Conservation (phyloP, 176 grass and related monocot genomes). For the Saccharum officinarum region DNA sequence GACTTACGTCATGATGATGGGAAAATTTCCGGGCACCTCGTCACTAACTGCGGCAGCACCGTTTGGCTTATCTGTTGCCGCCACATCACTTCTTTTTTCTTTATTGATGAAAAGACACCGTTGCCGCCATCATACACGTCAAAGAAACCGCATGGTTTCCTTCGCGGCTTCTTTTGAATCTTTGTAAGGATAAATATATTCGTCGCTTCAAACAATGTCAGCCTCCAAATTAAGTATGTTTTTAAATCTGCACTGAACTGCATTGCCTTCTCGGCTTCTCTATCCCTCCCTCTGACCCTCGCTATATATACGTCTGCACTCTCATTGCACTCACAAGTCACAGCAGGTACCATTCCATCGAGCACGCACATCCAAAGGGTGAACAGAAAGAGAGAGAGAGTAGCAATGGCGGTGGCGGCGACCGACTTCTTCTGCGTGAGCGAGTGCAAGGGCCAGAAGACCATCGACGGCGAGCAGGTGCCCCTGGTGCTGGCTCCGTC, state of each 20-base stretch:
- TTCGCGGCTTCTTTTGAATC: conserved; percentile 22
- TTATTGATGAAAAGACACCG: background rate
- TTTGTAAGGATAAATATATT: conserved; percentile 10
- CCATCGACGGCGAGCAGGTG: conserved; percentile 55
- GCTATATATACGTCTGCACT: background rate
- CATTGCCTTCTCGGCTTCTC: background rate
- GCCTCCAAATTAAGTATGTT: background rate
- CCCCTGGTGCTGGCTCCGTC: conserved; percentile 41
- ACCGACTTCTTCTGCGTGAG: conserved; percentile 37
- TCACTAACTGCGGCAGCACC: background rate
- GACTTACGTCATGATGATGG: too few species aligned
- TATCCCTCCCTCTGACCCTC: too few species aligned
- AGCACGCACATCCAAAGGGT: background rate
- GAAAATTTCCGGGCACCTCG: background rate
- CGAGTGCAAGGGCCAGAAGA: conserved; percentile 58
- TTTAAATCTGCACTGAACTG: background rate
- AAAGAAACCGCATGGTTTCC: conserved; percentile 37
- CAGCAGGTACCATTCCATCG: background rate
- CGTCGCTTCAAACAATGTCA: conserved; percentile 17
- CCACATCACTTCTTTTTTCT: background rate
- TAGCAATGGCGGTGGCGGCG: background rate
- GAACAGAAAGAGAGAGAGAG: background rate
- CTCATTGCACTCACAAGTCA: background rate
- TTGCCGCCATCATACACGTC: background rate
- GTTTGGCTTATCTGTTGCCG: background rate